Conservation (phyloP, 331 rosid species). For the Rosa hybrid region DNA sequence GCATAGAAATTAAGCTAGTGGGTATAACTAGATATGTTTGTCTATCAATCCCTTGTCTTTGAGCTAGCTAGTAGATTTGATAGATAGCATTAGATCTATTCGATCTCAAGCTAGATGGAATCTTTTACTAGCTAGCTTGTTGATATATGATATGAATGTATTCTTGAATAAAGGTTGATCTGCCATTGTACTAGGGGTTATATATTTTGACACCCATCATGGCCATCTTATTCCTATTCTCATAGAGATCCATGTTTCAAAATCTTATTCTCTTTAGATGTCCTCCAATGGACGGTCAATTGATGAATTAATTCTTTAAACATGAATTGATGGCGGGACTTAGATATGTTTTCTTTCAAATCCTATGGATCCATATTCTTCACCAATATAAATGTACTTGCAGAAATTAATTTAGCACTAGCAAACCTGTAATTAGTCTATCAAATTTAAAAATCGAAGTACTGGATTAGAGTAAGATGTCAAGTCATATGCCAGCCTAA, state of each 20-base stretch:
- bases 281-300: not conserved
- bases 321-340: not conserved
- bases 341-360: constrained; percentile 13
- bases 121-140: not conserved
- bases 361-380: not conserved
- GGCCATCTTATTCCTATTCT: constrained; percentile 10
- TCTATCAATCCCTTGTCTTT: not conserved
- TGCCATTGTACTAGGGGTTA: not conserved
- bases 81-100: not conserved
- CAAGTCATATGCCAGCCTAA: not conserved
- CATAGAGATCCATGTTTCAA: not conserved
- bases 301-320: constrained; percentile 12
- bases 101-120: not conserved
- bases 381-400: not conserved
- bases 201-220: not conserved
- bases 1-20: not conserved
- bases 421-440: not conserved
- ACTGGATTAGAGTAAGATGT: not conserved
- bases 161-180: not conserved
- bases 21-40: not conserved
- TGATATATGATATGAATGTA: not conserved
- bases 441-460: not conserved
- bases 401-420: not conserved
- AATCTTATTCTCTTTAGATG: constrained; percentile 8
- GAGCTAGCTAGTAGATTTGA: not conserved